phyloP scores from a whole-genome alignment of 2,329 filamentous ascomycete genomes.

The Alternaria sp. region DNA sequence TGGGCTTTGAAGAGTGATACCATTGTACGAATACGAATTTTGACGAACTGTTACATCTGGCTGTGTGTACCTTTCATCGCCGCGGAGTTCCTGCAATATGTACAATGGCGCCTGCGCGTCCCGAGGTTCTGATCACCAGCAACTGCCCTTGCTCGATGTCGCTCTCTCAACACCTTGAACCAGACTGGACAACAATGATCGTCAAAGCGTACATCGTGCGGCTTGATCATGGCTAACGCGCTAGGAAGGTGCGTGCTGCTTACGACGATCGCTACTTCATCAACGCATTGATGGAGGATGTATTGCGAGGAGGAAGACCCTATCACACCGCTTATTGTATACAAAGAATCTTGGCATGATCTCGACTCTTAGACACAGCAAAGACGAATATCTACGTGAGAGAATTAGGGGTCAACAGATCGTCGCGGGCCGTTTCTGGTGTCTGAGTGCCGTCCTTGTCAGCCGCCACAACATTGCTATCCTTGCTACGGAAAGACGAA shows the following conservation, averaged over 20 bases:
- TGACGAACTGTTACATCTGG: slow-evolving; percentile 2
- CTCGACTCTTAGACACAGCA: not conserved
- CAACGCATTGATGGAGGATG: not conserved
- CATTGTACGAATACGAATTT: slow-evolving; percentile 15
- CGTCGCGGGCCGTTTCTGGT: not conserved
- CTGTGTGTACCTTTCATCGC: too few species aligned
- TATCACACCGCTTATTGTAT: not conserved
- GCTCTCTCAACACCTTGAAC: too few species aligned
- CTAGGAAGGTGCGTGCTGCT: not conserved
- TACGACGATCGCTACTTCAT: not conserved
- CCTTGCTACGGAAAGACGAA: not conserved
- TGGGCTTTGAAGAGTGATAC: slow-evolving; percentile 55
- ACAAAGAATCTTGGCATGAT: not conserved
- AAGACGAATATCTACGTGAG: not conserved
- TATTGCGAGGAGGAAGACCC: not conserved
- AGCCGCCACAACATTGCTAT: not conserved
- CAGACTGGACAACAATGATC: too few species aligned
- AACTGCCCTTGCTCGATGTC: not conserved
- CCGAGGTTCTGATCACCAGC: too few species aligned
- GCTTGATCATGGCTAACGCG: not conserved
- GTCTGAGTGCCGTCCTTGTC: not conserved
- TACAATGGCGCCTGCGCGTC: too few species aligned
- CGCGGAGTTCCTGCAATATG: too few species aligned
- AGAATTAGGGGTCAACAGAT: not conserved
- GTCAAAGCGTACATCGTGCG: not conserved